phyloP scores from a whole-genome alignment of 2,329 filamentous ascomycete species.

The Diaporthe eres region DNA sequence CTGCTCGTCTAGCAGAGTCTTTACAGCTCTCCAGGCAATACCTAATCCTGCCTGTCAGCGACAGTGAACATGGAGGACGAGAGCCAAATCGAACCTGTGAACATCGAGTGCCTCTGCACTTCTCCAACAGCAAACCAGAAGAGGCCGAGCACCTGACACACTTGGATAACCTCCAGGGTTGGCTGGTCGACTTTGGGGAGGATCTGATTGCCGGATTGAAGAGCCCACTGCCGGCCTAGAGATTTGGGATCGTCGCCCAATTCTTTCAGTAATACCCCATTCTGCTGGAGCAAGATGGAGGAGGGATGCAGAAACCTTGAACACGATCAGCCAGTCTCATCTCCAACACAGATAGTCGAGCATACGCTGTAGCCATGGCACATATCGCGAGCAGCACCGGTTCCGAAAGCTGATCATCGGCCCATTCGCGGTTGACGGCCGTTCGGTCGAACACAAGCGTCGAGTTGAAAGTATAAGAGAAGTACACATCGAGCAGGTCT shows the following conservation, averaged over 20 bases:
- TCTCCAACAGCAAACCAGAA: not conserved
- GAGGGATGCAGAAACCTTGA: not conserved
- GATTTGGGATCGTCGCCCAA: not conserved
- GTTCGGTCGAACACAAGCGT: not conserved
- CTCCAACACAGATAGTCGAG: not conserved
- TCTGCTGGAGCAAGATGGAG: not conserved
- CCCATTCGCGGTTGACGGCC: not conserved
- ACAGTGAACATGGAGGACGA: not conserved
- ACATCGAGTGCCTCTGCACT: not conserved
- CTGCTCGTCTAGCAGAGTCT: not conserved
- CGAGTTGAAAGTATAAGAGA: not conserved
- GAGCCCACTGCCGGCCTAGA: not conserved
- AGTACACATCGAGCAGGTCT: not conserved
- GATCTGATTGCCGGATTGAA: not conserved
- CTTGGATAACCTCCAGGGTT: not conserved
- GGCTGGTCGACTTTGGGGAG: not conserved
- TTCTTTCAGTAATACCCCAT: not conserved
- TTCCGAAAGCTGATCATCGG: not conserved
- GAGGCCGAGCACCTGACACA: not conserved
- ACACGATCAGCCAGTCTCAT: not conserved
- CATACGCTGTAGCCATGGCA: slow-evolving; percentile 1
- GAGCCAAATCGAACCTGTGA: not conserved
- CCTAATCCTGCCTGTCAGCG: not conserved
- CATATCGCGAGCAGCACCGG: not conserved
- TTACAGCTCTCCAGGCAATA: not conserved